Evolutionary conservation across 2,329 filamentous ascomycete species (phyloP), one percentile per base, ranked within the genome.

Genomic region (Lasiodiplodia gonubiensis): DNA sequence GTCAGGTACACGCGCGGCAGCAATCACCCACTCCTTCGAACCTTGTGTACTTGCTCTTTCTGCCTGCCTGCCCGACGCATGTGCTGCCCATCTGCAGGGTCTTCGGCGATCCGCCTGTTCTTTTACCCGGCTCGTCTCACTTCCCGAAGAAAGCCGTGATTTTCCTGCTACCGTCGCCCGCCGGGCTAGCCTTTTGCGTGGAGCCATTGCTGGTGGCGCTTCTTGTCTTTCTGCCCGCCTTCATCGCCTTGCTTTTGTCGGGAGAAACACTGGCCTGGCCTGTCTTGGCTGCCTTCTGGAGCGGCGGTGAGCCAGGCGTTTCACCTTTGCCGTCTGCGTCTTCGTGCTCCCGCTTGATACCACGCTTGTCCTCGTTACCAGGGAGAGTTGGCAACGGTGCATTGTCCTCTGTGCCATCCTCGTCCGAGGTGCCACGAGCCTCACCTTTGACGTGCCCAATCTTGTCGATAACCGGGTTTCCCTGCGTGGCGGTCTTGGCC

Each of bases 71-170:
- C 37, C 30, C 27, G 33, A 12, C 39, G 53, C 53, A 37, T 35
- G 39, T 14, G 63, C 51, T 25, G 25, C 27, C 21, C 39, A 35
- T 57, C 53, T 55, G 52, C 63, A 59, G 52, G 61, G 49, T 64
- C 52, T 27, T 53, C 21, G 54, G 21, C 18, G 25, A 14, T 60
- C 49, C 57, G 54, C 65, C 35, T 46, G 37, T 61, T 61, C 65
- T 61, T 67, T 67, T 49, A 25, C 49, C 57, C 37, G 27, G 18
- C 49, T 33, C 42, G 39, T 68, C 64, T 57, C 79, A 83, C 73
- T 82, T 84, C 51, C 75, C 79, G 74, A 88, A 87, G 74, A 88
- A 88, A 73, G 78, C 84, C 42, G 86, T 88, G 68, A 88, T 88
- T 74, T 84, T 85, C 71, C 85, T 82, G 67, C 83, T 87, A 18